Percentiles rank a stretch among this genome's conserved stretches.
Conservation (phyloP, 257 asterid genomes). For the Ilex aquifolium region DNA sequence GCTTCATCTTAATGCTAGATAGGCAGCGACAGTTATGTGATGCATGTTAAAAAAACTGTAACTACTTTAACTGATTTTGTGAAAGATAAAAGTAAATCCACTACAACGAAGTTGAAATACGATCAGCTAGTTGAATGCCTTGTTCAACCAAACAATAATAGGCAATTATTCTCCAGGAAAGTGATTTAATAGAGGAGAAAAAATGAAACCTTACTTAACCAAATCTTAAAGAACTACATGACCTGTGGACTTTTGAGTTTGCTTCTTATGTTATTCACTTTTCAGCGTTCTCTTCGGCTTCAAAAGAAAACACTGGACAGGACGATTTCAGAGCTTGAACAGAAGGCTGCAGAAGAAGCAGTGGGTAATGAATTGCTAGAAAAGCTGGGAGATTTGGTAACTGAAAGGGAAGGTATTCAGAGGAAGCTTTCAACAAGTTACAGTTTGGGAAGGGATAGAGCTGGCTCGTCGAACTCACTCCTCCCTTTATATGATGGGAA, state of each 20-base stretch:
- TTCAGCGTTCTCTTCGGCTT: slow-evolving; percentile 66
- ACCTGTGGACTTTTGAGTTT: neutral
- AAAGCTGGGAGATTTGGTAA: slow-evolving; percentile 50
- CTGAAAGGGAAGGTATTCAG: slow-evolving; percentile 53
- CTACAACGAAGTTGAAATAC: no score
- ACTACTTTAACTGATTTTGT: neutral
- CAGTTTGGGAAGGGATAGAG: slow-evolving; percentile 71
- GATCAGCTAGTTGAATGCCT: neutral
- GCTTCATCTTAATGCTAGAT: no score
- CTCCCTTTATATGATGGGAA: slow-evolving; percentile 46
- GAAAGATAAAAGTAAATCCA: no score
- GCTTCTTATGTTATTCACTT: neutral
- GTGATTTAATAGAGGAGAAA: no score
- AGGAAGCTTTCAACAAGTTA: slow-evolving; percentile 81
- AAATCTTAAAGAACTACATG: neutral
- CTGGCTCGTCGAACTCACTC: slow-evolving; percentile 30
- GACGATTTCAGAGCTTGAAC: slow-evolving; percentile 64
- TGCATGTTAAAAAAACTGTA: neutral
- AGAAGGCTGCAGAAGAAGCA: slow-evolving; percentile 48
- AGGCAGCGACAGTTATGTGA: neutral
- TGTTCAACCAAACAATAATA: no score
- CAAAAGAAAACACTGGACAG: slow-evolving; percentile 66
- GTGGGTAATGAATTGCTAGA: slow-evolving; percentile 41
- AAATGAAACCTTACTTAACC: neutral
- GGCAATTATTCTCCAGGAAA: neutral